Conservation (phyloP, 441 rosid species). For the Omphalea diandra region DNA sequence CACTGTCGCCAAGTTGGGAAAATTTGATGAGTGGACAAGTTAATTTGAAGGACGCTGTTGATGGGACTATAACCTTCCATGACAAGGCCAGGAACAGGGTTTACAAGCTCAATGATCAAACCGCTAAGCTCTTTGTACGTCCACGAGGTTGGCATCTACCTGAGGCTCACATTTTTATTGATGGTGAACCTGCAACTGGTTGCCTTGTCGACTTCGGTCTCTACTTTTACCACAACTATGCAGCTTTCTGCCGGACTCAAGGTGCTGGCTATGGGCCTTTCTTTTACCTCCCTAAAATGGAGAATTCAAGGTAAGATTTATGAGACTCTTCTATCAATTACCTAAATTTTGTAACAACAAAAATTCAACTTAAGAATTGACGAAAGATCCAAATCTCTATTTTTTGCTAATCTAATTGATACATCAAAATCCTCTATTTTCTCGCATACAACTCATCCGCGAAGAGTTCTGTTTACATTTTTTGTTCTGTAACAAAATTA, state of each 20-base stretch:
- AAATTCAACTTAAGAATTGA: not conserved
- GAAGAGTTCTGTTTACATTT: no score
- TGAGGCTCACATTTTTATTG: constrained; percentile 78
- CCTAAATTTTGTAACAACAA: not conserved
- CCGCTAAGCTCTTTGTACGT: constrained; percentile 85
- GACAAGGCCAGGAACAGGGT: constrained; percentile 78
- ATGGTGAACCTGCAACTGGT: constrained; percentile 83
- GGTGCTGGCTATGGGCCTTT: constrained; percentile 87
- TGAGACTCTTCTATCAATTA: no score
- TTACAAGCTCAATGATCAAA: constrained; percentile 76
- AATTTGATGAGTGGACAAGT: constrained; percentile 86
- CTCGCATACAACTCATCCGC: no score
- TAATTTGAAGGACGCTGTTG: constrained; percentile 83
- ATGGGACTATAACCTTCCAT: constrained; percentile 70
- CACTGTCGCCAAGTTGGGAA: constrained; percentile 93
- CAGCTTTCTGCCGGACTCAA: constrained; percentile 58
- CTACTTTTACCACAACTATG: constrained; percentile 77
- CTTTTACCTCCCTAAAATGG: constrained; percentile 97
- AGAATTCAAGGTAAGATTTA: constrained; percentile 91
- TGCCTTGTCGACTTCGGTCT: constrained; percentile 93
- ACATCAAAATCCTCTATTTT: no score
- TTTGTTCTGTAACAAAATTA: no score
- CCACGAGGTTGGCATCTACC: constrained; percentile 96
- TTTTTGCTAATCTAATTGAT: no score
- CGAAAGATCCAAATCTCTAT: no score